A percentile compares a stretch with the other conserved stretches of the same genome.
phyloP scores from a whole-genome alignment of 495 filamentous ascomycete species.

The Penicillium coffeae region DNA sequence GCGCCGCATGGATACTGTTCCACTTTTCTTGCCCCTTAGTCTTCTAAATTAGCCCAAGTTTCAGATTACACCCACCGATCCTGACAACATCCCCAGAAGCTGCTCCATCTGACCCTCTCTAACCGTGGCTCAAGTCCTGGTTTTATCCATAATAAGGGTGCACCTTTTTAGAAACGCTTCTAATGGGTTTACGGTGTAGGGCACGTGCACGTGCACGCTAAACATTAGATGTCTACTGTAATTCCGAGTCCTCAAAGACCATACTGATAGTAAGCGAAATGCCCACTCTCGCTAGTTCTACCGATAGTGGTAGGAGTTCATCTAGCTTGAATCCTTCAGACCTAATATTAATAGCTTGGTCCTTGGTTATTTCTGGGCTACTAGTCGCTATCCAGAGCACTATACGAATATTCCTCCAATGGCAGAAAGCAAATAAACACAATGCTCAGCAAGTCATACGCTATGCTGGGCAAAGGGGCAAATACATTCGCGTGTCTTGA shows the following conservation, averaged over 20 bases:
- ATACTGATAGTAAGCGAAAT: too few species aligned
- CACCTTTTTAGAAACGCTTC: slow-evolving; percentile 11
- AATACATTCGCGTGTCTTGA: too few species aligned
- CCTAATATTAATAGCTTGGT: too few species aligned
- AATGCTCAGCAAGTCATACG: too few species aligned
- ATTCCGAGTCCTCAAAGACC: too few species aligned
- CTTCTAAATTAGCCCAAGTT: slow-evolving; percentile 11
- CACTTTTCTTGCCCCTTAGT: slow-evolving; percentile 7
- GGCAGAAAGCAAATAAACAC: too few species aligned
- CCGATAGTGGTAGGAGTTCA: not conserved
- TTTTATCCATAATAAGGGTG: not conserved
- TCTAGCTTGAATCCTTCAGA: not conserved
- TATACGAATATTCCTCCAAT: too few species aligned
- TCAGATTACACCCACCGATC: slow-evolving; percentile 9
- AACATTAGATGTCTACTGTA: too few species aligned
- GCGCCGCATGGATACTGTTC: not conserved
- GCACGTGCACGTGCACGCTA: too few species aligned
- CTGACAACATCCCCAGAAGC: not conserved
- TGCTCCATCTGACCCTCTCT: slow-evolving; percentile 7
- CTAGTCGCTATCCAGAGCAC: too few species aligned
- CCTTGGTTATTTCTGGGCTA: too few species aligned
- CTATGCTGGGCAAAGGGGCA: too few species aligned
- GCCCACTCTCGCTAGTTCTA: not conserved
- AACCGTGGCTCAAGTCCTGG: slow-evolving; percentile 6
- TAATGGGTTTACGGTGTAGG: slow-evolving; percentile 2